A percentile compares a stretch with the other conserved stretches of the same genome.
These are phyloP conservation scores for Isabelozyma gotoi DNA, from an alignment of 805 yeast genomes.

Conservation along the genomic window DNA sequence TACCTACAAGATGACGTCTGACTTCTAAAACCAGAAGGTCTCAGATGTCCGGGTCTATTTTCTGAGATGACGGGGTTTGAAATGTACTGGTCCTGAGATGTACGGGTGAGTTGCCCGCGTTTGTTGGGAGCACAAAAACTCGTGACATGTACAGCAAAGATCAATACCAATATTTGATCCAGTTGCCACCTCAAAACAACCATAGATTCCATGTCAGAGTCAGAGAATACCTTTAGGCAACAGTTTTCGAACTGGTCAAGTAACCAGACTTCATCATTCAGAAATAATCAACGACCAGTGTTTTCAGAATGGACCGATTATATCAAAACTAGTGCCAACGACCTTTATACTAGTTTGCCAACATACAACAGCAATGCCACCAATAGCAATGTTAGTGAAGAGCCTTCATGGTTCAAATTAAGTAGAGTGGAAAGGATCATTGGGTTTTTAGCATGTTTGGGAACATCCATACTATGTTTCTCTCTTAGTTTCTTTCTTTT, in stretches of 20 bases:
- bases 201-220: conserved; percentile 30
- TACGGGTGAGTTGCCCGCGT: neutral
- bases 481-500: conserved; percentile 76
- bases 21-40: too few relatives aligned
- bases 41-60: neutral
- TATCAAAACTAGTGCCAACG: conserved; percentile 45
- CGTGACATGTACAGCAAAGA: neutral
- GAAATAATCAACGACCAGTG: conserved; percentile 20
- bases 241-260: conserved; percentile 32
- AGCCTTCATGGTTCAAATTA: conserved; percentile 75
- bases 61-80: neutral
- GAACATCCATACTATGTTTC: conserved; percentile 80
- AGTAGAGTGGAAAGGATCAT: conserved; percentile 79
- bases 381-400: conserved; percentile 40
- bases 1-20: too few relatives aligned
- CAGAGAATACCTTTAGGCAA: conserved; percentile 34
- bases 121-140: neutral
- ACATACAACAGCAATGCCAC: conserved; percentile 45
- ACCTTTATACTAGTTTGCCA: conserved; percentile 67
- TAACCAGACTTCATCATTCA: conserved; percentile 7
- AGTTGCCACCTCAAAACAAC: neutral
- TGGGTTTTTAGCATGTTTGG: conserved; percentile 73
- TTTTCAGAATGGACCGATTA: conserved; percentile 45
- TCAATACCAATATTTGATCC: neutral
- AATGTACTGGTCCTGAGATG: neutral